Evolutionary conservation across 106 monocot genomes (phyloP), one percentile per base, ranked within the genome.

Genomic region (Acorus calamus): DNA sequence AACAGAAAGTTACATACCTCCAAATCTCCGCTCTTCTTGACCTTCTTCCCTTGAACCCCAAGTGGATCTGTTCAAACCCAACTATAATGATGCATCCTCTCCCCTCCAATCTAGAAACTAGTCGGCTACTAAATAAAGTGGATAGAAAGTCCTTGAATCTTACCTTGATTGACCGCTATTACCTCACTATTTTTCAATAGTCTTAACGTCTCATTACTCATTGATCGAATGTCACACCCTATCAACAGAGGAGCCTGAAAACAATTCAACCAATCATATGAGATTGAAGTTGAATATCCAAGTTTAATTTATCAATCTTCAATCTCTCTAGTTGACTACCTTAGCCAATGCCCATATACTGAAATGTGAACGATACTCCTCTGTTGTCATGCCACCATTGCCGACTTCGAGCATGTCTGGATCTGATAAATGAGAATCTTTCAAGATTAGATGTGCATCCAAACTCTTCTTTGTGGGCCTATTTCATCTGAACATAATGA

Each of bases 151-250:
- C 8, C 14, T 9, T 57, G 44, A 42, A 4, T 47, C 46, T 7
- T 56, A 66, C 66, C 66, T 66, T 66, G 66, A 55, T 66, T 66
- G 45, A 66, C 55, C 4, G 66, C 66, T 47, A 66, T 66, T 11
- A 66, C 66, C 44, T 66, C 66, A 11, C 6, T 46, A 10, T 52
- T 52, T 7, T 10, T 52, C 3, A 52, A 52, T 52, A 52, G 6
- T 52, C 10, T 3, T 7, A 56, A 11, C 5, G 56, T 11, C 6
- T 11, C 5, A 11, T 2, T 5, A 11, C 6, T 3, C 4, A 56
- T 56, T 56, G 1, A 28, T 28, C 28, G 28, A 28, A 28, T 28
- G 28, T 28, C 28, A 28, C 28, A 28, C 28, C 28, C 28, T 28
- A 28, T 28, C 28, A 28, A 28, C 28, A 28, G 28, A 28, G 28